Conservation (phyloP, 2,329 filamentous ascomycete genomes). For the Xylaria polymorpha region DNA sequence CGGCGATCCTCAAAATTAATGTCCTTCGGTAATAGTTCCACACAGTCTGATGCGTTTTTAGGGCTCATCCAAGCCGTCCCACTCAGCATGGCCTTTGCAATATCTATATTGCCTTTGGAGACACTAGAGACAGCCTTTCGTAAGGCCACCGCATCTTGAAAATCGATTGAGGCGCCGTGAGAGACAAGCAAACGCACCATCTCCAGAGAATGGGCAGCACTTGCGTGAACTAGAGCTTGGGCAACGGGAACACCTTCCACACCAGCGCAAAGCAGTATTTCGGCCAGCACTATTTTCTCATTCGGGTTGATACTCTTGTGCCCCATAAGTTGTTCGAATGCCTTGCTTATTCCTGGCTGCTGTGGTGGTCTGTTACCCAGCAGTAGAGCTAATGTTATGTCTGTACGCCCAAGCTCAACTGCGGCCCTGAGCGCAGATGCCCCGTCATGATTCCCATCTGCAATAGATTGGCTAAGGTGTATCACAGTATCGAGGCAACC, state of each 20-base stretch:
- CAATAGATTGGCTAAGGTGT: conserved; percentile 62
- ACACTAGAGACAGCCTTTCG: conserved; percentile 58
- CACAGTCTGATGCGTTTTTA: conserved; percentile 61
- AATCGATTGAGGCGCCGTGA: conserved; percentile 67
- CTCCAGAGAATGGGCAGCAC: conserved; percentile 62
- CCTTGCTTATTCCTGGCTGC: conserved; percentile 60
- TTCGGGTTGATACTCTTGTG: conserved; percentile 60
- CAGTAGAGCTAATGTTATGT: conserved; percentile 66
- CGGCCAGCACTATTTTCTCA: conserved; percentile 63
- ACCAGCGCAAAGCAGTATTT: conserved; percentile 69
- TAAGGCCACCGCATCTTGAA: conserved; percentile 62
- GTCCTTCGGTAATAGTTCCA: conserved; percentile 61
- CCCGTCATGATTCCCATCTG: conserved; percentile 64
- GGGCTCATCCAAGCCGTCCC: conserved; percentile 58
- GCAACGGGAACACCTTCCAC: conserved; percentile 64
- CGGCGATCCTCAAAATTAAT: conserved; percentile 59
- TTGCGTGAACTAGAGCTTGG: conserved; percentile 61
- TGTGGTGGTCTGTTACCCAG: conserved; percentile 65
- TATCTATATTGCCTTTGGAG: conserved; percentile 56
- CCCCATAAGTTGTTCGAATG: conserved; percentile 61
- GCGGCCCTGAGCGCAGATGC: conserved; percentile 65
- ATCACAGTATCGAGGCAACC: conserved; percentile 64
- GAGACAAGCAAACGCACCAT: conserved; percentile 65
- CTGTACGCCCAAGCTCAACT: conserved; percentile 60
- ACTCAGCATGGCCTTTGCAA: conserved; percentile 61